phyloP scores from a whole-genome alignment of 352 stramenopile species.

The Phytophthora agathidicida region DNA sequence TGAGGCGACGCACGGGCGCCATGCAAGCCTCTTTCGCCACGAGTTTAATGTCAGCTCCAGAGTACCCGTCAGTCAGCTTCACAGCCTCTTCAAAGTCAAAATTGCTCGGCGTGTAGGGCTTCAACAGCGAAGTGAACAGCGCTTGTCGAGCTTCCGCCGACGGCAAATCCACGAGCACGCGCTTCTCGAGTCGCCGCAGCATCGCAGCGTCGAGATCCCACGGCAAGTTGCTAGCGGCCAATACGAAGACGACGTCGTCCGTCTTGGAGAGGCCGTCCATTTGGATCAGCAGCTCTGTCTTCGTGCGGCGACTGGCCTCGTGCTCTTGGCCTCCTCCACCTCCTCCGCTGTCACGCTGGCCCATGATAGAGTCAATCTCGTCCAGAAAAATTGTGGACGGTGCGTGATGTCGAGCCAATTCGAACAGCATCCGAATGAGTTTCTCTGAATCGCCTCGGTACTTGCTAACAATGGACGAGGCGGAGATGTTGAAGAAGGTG shows the following conservation, averaged over 20 bases:
- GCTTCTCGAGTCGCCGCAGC: slow-evolving; percentile 84
- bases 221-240: slow-evolving; percentile 82
- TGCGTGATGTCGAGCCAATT: slow-evolving; percentile 80
- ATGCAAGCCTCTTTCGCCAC: slow-evolving; percentile 88
- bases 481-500: slow-evolving; percentile 91
- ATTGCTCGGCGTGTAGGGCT: slow-evolving; percentile 54
- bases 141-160: slow-evolving; percentile 58
- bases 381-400: slow-evolving; percentile 89
- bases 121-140: slow-evolving; percentile 66
- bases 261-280: slow-evolving; percentile 88
- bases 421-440: slow-evolving; percentile 87
- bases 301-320: slow-evolving; percentile 87
- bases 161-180: slow-evolving; percentile 79
- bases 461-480: slow-evolving; percentile 88
- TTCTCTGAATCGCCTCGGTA: slow-evolving; percentile 88
- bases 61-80: slow-evolving; percentile 71
- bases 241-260: slow-evolving; percentile 81
- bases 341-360: slow-evolving; percentile 73
- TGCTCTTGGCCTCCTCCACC: slow-evolving; percentile 81
- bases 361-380: slow-evolving; percentile 92
- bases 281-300: slow-evolving; percentile 88
- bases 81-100: slow-evolving; percentile 67
- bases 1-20: slow-evolving; percentile 75
- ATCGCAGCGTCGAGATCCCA: slow-evolving; percentile 85
- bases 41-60: slow-evolving; percentile 85